Evolutionary conservation across 352 stramenopile species (phyloP).

Genomic region (Phytophthora chlamydospora): DNA sequence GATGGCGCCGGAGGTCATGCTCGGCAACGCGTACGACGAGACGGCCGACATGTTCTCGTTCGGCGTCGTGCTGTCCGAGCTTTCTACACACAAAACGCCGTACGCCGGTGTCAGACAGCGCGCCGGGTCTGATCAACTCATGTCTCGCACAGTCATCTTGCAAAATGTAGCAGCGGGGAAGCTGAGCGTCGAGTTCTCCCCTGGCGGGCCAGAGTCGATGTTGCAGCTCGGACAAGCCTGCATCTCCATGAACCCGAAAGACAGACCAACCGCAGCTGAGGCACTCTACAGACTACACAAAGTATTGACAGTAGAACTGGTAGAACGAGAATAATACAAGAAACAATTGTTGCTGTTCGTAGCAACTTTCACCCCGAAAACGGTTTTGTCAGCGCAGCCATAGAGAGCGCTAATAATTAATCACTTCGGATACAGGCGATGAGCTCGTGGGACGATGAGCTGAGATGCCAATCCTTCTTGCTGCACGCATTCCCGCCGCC

Average conservation of each 20-base stretch:
- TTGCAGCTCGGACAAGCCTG: constrained; percentile 26
- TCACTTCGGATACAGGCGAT: neutral
- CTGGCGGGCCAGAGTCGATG: constrained; percentile 9
- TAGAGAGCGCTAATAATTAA: no score
- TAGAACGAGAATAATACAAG: constrained; percentile 6
- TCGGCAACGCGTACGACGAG: constrained; percentile 19
- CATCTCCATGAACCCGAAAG: constrained; percentile 28
- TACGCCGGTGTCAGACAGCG: constrained; percentile 8
- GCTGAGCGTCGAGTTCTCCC: constrained; percentile 37
- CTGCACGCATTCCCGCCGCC: no score
- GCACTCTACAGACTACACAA: constrained; percentile 36
- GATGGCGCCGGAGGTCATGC: constrained; percentile 22
- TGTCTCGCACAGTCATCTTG: constrained; percentile 37
- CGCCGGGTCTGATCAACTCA: constrained; percentile 1
- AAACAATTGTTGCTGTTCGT: no score
- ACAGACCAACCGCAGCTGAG: constrained; percentile 36
- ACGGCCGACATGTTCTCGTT: constrained; percentile 27
- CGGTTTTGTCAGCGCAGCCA: no score
- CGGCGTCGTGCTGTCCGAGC: constrained; percentile 19
- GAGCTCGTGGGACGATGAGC: constrained; percentile 1
- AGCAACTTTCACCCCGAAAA: no score
- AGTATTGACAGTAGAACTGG: constrained; percentile 16
- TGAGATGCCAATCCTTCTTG: neutral
- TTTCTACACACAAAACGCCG: constrained; percentile 13
- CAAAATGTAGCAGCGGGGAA: constrained; percentile 42